Conservation (phyloP, 768 basidiomycete species). For the Serendipita indica region DNA sequence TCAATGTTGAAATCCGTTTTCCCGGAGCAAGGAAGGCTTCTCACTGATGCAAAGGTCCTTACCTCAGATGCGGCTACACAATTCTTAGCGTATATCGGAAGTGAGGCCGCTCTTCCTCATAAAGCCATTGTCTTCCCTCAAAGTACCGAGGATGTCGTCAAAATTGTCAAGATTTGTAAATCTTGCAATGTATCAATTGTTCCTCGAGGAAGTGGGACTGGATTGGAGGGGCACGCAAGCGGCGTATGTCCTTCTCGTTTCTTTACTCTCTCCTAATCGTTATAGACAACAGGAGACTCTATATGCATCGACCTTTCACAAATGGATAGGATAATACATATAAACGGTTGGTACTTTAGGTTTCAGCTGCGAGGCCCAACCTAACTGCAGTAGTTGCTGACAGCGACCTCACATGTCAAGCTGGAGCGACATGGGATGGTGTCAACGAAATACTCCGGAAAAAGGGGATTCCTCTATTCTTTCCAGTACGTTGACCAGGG, state of each 20-base stretch:
- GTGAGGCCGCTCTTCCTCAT: background rate
- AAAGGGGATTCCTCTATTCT: conserved; percentile 24
- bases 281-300: conserved; percentile 17
- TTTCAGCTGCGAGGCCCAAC: conserved; percentile 13
- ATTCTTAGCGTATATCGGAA: background rate
- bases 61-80: background rate
- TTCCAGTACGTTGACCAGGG: conserved; percentile 22
- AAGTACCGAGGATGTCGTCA: conserved; percentile 29
- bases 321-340: conserved; percentile 28
- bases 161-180: conserved; percentile 25
- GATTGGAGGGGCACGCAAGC: conserved; percentile 28
- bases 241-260: conserved; percentile 16
- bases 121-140: conserved; percentile 19
- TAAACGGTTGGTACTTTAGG: conserved; percentile 20
- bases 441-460: conserved; percentile 21
- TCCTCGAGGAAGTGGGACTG: conserved; percentile 30
- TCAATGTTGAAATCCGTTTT: background rate
- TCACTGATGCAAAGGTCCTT: background rate
- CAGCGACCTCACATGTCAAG: conserved; percentile 20
- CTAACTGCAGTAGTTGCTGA: conserved; percentile 19
- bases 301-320: conserved; percentile 27
- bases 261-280: background rate
- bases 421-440: conserved; percentile 20
- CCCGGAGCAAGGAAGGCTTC: background rate
- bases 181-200: conserved; percentile 28